Evolutionary conservation across 768 basidiomycete species (phyloP).

Genomic region (Guyanaporus albipodus): DNA sequence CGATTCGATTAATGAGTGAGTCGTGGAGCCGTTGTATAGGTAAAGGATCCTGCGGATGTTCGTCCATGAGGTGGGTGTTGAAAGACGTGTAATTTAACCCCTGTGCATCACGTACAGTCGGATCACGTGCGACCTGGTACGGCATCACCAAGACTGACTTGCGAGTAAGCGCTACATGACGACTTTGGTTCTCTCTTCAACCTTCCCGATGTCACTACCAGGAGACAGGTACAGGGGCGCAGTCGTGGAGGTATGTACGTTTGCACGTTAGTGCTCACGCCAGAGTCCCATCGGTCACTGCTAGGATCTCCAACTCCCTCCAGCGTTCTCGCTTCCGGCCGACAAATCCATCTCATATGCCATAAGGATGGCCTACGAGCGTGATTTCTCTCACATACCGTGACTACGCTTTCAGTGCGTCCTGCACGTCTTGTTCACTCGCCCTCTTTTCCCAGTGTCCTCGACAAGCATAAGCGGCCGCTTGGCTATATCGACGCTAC

Average conservation of each 20-base stretch:
- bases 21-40: constrained; percentile 78
- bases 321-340: constrained; percentile 77
- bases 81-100: no score
- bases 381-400: constrained; percentile 95
- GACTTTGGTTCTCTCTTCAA: not conserved
- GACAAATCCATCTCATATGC: constrained; percentile 70
- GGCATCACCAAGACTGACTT: no score
- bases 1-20: constrained; percentile 87
- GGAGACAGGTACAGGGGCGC: constrained; percentile 77
- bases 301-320: constrained; percentile 71
- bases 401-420: constrained; percentile 31
- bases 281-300: not conserved
- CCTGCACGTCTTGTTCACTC: not conserved
- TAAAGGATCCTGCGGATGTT: constrained; percentile 39
- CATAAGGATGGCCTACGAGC: constrained; percentile 85
- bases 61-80: no score
- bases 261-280: not conserved
- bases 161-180: no score
- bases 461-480: constrained; percentile 67
- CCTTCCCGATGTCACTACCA: not conserved
- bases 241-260: constrained; percentile 71
- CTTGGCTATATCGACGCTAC: constrained; percentile 84
- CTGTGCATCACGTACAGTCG: no score
- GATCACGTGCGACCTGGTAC: constrained; percentile 9
- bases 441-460: constrained; percentile 50